These are phyloP conservation scores for Aspergillus hancockii DNA, from an alignment of 495 filamentous ascomycete species.

Conservation along the genomic window DNA sequence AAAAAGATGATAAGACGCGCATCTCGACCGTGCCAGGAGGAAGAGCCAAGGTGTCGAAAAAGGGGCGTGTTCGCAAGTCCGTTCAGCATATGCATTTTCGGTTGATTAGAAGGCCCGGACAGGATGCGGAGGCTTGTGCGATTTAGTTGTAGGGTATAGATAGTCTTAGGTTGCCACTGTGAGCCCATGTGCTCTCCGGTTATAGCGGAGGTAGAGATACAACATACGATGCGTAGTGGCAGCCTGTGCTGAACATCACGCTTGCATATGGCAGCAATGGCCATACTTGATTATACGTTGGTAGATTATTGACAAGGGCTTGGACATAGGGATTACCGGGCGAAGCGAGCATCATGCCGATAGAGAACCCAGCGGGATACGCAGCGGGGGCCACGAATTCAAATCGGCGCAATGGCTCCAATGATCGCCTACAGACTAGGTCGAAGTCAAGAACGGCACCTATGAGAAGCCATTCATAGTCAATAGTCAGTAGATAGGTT, in stretches of 20 bases:
- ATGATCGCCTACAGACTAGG: conserved; percentile 6
- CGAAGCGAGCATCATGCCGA: conserved; percentile 14
- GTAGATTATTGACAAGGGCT: conserved; percentile 3
- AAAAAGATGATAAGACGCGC: conserved; percentile 13
- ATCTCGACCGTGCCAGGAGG: conserved; percentile 47
- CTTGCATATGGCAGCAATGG: conserved; percentile 9
- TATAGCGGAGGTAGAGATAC: too few species aligned
- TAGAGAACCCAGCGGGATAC: conserved; percentile 13
- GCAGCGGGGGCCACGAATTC: conserved; percentile 15
- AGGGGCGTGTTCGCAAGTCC: conserved; percentile 42
- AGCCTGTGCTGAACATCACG: conserved; percentile 15
- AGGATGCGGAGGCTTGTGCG: conserved; percentile 38
- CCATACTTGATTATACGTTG: conserved; percentile 9
- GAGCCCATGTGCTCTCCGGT: too few species aligned
- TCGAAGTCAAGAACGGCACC: conserved; percentile 13
- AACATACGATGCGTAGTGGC: conserved; percentile 17
- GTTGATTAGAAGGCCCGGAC: conserved; percentile 22
- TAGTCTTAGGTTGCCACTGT: conserved; percentile 17
- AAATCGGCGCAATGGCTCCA: conserved; percentile 13
- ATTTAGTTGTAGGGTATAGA: conserved; percentile 35
- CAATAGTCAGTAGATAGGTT: too few species aligned
- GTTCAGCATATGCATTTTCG: conserved; percentile 42
- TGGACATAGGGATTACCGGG: conserved; percentile 5
- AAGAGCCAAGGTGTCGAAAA: conserved; percentile 46
- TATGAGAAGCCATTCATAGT: background rate